A percentile compares a stretch with the other conserved stretches of the same genome.
Conservation (phyloP, 371 early-diverging fungal species). For the Mortierella sp. region DNA sequence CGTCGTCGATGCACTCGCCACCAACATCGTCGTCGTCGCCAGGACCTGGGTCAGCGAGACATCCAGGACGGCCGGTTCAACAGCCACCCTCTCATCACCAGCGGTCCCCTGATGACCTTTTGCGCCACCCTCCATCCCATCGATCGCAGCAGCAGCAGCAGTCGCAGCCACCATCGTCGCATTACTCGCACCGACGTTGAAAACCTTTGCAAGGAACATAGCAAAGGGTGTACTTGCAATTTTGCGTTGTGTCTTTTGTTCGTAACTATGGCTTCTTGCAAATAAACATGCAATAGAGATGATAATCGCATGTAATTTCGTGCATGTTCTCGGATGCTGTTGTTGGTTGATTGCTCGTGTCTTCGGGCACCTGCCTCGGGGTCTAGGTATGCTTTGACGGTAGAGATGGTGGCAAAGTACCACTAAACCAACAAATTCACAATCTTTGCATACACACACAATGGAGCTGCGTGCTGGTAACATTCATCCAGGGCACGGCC, state of each 20-base stretch:
- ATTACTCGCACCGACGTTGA: constrained; percentile 7
- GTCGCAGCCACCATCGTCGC: not conserved
- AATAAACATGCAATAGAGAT: not conserved
- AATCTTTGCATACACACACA: too few species aligned
- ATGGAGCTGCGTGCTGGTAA: too few species aligned
- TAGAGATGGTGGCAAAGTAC: too few species aligned
- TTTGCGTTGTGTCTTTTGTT: not conserved
- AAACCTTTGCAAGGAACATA: not conserved
- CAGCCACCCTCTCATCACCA: not conserved
- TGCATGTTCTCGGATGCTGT: not conserved
- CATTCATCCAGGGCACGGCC: too few species aligned
- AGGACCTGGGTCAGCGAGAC: not conserved
- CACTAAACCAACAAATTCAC: too few species aligned
- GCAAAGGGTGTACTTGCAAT: not conserved
- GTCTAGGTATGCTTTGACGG: too few species aligned
- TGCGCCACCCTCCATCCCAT: not conserved
- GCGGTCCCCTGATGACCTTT: not conserved
- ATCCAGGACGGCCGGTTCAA: not conserved
- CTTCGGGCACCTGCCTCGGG: too few species aligned
- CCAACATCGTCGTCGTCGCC: not conserved
- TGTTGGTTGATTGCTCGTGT: too few species aligned
- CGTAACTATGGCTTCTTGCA: not conserved
- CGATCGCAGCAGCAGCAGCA: not conserved
- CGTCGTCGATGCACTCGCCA: not conserved
- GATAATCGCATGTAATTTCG: not conserved